Conservation (phyloP, 1,284 basidiomycete genomes). For the Ganoderma multipileum region DNA sequence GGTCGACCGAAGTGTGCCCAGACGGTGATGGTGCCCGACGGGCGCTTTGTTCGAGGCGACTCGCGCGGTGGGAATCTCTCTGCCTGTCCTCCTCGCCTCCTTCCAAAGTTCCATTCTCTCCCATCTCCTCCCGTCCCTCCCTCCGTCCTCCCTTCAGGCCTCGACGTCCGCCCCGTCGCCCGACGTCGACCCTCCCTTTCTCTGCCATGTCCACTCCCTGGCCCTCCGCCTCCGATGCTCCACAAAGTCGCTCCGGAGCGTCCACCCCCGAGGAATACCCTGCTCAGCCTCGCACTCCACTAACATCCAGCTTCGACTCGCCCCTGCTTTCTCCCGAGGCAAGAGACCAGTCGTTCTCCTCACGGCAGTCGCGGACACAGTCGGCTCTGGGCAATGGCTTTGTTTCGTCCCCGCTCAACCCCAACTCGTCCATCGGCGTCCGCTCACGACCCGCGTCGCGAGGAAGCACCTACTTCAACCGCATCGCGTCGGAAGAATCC, state of each 20-base stretch:
- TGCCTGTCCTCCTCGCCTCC: not conserved
- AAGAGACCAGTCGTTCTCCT: slow-evolving; percentile 29
- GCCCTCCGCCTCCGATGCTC: slow-evolving; percentile 31
- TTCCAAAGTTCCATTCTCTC: slow-evolving; percentile 10
- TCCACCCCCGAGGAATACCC: slow-evolving; percentile 34
- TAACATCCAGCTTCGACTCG: slow-evolving; percentile 37
- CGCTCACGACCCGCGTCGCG: slow-evolving; percentile 39
- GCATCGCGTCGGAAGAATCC: slow-evolving; percentile 51
- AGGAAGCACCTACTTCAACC: slow-evolving; percentile 33
- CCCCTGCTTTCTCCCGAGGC: slow-evolving; percentile 38
- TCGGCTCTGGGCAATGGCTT: slow-evolving; percentile 44
- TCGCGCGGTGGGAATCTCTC: not conserved
- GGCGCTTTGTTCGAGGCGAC: not conserved
- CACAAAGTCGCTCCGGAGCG: slow-evolving; percentile 32
- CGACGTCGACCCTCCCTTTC: slow-evolving; percentile 18
- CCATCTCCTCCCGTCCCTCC: not conserved
- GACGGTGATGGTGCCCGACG: not conserved
- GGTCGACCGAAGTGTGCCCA: not conserved
- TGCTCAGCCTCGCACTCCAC: slow-evolving; percentile 35
- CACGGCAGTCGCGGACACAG: slow-evolving; percentile 36
- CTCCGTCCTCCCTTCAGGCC: slow-evolving; percentile 9
- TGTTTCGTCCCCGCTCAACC: slow-evolving; percentile 57
- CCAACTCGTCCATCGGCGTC: slow-evolving; percentile 40
- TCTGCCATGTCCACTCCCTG: slow-evolving; percentile 36
- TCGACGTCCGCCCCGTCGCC: slow-evolving; percentile 14